These are phyloP conservation scores for Lonicera japonica DNA, from an alignment of 129 eudicot species.

Conservation along the genomic window DNA sequence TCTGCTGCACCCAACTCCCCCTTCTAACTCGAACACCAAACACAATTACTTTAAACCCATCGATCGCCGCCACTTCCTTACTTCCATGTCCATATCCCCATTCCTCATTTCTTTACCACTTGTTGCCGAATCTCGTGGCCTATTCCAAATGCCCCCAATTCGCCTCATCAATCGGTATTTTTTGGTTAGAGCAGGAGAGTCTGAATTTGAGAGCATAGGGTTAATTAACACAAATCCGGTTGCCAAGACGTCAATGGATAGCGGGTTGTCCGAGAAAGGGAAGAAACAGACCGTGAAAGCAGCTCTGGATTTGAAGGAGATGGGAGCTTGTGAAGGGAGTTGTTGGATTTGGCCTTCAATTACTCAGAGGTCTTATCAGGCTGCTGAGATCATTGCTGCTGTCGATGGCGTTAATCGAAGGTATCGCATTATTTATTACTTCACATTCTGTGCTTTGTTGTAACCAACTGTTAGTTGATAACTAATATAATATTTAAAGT, in stretches of 20 bases:
- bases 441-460: no score
- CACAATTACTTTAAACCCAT: constrained; percentile 20
- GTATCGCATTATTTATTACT: constrained; percentile 16
- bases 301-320: constrained; percentile 63
- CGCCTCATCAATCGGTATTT: constrained; percentile 86
- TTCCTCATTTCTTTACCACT: constrained; percentile 22
- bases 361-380: constrained; percentile 96
- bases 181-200: constrained; percentile 97
- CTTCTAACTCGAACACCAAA: constrained; percentile 21
- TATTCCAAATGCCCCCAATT: constrained; percentile 96
- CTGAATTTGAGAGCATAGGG: constrained; percentile 80
- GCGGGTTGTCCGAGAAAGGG: constrained; percentile 72
- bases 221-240: constrained; percentile 91
- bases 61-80: constrained; percentile 58
- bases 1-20: constrained; percentile 17
- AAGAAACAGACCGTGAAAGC: constrained; percentile 80
- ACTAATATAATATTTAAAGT: no score
- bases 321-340: constrained; percentile 78
- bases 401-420: constrained; percentile 60
- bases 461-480: no score
- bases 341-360: constrained; percentile 99
- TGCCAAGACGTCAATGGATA: constrained; percentile 89
- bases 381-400: constrained; percentile 94
- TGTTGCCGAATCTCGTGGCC: constrained; percentile 67
- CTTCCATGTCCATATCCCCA: constrained; percentile 52